These are phyloP conservation scores for Achaetomiella virescens DNA, from an alignment of 495 filamentous ascomycete species.

Conservation along the genomic window DNA sequence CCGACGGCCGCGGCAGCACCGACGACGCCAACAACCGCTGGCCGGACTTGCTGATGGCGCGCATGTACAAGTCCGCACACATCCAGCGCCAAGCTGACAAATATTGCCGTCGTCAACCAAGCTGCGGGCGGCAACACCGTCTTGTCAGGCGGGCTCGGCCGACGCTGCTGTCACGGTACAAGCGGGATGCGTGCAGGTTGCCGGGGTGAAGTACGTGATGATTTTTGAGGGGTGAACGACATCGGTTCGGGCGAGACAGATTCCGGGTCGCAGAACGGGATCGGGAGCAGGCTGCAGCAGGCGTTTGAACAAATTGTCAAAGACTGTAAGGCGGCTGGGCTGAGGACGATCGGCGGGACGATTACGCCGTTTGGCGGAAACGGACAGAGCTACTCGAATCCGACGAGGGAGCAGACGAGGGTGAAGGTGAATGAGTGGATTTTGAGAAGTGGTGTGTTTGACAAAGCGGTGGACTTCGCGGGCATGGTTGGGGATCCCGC, in stretches of 20 bases:
- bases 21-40: constrained; percentile 63
- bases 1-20: constrained; percentile 60
- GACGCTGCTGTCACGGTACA: constrained; percentile 53
- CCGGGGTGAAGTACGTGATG: constrained; percentile 54
- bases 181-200: constrained; percentile 54
- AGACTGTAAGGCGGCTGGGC: constrained; percentile 50
- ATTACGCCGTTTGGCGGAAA: constrained; percentile 59
- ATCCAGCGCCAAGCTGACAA: constrained; percentile 29
- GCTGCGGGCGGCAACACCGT: constrained; percentile 70
- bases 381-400: constrained; percentile 48
- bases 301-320: constrained; percentile 54
- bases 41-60: constrained; percentile 58
- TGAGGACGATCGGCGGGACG: constrained; percentile 57
- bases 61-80: constrained; percentile 37
- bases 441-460: constrained; percentile 50
- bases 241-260: constrained; percentile 48
- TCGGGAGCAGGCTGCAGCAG: constrained; percentile 47
- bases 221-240: constrained; percentile 72
- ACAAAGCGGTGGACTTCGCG: constrained; percentile 60
- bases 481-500: constrained; percentile 47
- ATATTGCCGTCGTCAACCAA: constrained; percentile 59
- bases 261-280: constrained; percentile 39
- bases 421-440: constrained; percentile 61
- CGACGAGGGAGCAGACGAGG: constrained; percentile 51
- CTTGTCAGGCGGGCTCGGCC: constrained; percentile 56